phyloP scores from a whole-genome alignment of 805 yeast genomes.

The Yarrowia keelungensis region DNA sequence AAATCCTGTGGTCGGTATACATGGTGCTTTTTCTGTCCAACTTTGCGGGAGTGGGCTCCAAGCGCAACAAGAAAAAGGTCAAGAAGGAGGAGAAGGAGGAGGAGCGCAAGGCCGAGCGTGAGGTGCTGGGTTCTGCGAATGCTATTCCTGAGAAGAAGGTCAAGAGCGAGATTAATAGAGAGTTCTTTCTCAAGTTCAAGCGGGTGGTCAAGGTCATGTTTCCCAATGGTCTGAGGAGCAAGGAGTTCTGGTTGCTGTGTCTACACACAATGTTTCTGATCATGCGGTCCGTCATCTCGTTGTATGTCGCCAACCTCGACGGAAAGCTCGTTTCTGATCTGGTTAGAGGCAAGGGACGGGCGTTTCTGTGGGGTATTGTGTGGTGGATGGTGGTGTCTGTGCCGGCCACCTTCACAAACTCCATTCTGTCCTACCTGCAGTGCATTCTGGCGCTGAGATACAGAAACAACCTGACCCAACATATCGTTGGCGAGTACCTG shows the following conservation, averaged over 20 bases:
- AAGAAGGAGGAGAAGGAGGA: conserved; percentile 29
- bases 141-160: conserved; percentile 41
- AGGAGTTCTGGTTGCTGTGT: conserved; percentile 52
- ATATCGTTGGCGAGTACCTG: conserved; percentile 71
- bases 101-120: conserved; percentile 31
- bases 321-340: conserved; percentile 84
- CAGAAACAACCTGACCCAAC: conserved; percentile 68
- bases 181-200: conserved; percentile 41
- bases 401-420: conserved; percentile 83
- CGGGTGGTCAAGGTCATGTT: conserved; percentile 49
- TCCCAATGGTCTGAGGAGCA: conserved; percentile 47
- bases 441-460: conserved; percentile 54
- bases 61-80: conserved; percentile 39
- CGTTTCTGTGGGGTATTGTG: conserved; percentile 66
- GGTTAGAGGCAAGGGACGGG: conserved; percentile 70
- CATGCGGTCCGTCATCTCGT: conserved; percentile 72
- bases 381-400: conserved; percentile 86
- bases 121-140: conserved; percentile 42
- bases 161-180: conserved; percentile 47
- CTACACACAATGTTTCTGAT: conserved; percentile 68
- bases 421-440: conserved; percentile 59
- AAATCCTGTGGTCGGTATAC: conserved; percentile 43
- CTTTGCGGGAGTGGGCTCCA: conserved; percentile 43
- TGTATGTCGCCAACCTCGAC: conserved; percentile 85
- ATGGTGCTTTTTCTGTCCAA: conserved; percentile 42